Conservation (phyloP, 345 rosid genomes). For the Acer yangbiense region DNA sequence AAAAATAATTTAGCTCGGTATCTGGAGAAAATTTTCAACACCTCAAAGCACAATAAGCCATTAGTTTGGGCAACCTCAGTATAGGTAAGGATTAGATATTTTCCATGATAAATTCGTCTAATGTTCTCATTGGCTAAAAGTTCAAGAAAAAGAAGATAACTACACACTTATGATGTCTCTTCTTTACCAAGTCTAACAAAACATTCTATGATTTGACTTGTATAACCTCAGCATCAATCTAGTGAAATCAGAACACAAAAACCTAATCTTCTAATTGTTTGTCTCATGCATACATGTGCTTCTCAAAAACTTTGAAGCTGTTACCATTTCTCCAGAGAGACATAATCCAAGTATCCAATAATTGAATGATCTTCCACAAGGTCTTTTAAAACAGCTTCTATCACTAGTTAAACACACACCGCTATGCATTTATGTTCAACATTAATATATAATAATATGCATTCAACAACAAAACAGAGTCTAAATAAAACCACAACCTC, state of each 20-base stretch:
- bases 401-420: not conserved
- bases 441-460: not conserved
- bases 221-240: not conserved
- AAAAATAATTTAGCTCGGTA: not conserved
- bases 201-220: not conserved
- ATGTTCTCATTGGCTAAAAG: not conserved
- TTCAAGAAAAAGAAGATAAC: not conserved
- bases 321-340: not conserved
- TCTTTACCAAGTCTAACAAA: not conserved
- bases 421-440: not conserved
- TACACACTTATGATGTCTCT: not conserved
- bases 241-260: not conserved
- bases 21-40: not conserved
- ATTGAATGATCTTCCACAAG: not conserved
- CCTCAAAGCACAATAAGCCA: not conserved
- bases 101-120: not conserved
- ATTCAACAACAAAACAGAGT: not conserved
- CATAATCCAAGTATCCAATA: not conserved
- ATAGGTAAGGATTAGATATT: not conserved
- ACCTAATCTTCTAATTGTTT: not conserved
- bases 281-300: not conserved
- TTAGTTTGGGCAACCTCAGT: not conserved
- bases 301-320: not conserved
- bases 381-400: not conserved
- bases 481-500: conserved; percentile 2